Base-by-base conservation (phyloP, 306 rosid genomes). In the Carpinus viminea region DNA sequence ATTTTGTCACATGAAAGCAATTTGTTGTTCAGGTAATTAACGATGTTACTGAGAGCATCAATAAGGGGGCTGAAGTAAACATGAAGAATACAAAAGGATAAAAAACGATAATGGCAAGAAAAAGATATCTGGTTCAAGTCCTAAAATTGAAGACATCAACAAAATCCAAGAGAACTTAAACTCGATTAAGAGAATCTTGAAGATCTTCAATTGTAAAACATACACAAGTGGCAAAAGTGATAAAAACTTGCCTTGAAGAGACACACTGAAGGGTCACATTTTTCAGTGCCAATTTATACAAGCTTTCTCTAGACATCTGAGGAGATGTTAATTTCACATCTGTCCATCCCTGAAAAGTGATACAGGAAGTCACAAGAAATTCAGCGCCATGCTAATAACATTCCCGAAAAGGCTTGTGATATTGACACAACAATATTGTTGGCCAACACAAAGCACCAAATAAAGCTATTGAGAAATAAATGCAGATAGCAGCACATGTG, bases 241-340 rank as follows among this genome's bases (percentile, higher is more conserved):
- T 34, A 48, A 45, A 26, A 78, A 83, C 82, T 47, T 86, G 77
- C 98, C 98, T 82, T 48, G 97, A 79, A 70, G 96, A 90, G 79
- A 78, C 87, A 45, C 68, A 31, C 79, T 91, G 89, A 75, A 93
- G 85, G 43, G 85, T 71, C 15, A 87, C 75, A 83, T 79, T 79
- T 79, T 90, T 91, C 15, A 93, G 78, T 13, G 89, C 90, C 50
- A 95, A 74, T 79, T 93, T 95, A 85, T 88, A 91, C 66, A 80
- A 5, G 85, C 87, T 86, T 84, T 90, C 94, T 88, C 99, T 93
- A 64, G 80, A 80, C 41, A 95, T 90, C 85, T 95, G 99, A 54
- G 99, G 99, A 78, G 99, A 91, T 26, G 94, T 90, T 81, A 95
- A 83, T 81, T 84, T 91, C 60, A 95, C 87, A 83, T 95, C 99